Evolutionary conservation across 495 filamentous ascomycete species (phyloP).

Genomic region (Hypomontagnella monticulosa): DNA sequence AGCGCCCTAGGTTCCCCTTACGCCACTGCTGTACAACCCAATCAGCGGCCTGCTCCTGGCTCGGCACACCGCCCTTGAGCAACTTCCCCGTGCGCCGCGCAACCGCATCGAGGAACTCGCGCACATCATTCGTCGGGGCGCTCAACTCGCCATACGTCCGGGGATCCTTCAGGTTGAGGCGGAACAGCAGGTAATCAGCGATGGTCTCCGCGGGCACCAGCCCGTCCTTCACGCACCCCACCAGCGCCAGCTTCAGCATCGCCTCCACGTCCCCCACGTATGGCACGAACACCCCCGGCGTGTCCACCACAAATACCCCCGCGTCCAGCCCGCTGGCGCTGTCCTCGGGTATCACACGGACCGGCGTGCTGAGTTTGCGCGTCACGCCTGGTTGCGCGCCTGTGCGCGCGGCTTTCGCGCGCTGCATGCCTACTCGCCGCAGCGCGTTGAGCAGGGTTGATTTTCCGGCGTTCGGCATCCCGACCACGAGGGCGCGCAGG

Average conservation of each 20-base stretch:
- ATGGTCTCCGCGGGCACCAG: conserved; percentile 77
- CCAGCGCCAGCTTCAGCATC: conserved; percentile 92
- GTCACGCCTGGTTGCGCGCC: conserved; percentile 91
- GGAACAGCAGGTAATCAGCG: conserved; percentile 89
- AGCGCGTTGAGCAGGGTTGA: conserved; percentile 90
- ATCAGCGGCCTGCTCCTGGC: conserved; percentile 77
- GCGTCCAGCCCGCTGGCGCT: conserved; percentile 41
- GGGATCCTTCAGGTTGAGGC: conserved; percentile 72
- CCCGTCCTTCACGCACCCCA: conserved; percentile 89
- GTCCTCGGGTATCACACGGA: conserved; percentile 70
- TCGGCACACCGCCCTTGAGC: conserved; percentile 75
- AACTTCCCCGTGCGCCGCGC: conserved; percentile 80
- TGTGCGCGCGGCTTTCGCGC: conserved; percentile 76
- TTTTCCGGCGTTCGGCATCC: conserved; percentile 97
- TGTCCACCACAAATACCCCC: conserved; percentile 62
- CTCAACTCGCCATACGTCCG: conserved; percentile 69
- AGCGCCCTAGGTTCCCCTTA: conserved; percentile 75
- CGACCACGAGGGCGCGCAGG: conserved; percentile 84
- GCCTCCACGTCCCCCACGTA: conserved; percentile 84
- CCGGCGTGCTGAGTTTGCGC: conserved; percentile 79
- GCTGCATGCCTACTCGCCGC: conserved; percentile 69
- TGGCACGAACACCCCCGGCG: conserved; percentile 87
- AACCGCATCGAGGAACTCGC: conserved; percentile 70
- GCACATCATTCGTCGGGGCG: conserved; percentile 82
- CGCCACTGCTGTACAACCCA: conserved; percentile 90